Conservation (phyloP, 2,329 filamentous ascomycete genomes). For the Sporothrix luriei region DNA sequence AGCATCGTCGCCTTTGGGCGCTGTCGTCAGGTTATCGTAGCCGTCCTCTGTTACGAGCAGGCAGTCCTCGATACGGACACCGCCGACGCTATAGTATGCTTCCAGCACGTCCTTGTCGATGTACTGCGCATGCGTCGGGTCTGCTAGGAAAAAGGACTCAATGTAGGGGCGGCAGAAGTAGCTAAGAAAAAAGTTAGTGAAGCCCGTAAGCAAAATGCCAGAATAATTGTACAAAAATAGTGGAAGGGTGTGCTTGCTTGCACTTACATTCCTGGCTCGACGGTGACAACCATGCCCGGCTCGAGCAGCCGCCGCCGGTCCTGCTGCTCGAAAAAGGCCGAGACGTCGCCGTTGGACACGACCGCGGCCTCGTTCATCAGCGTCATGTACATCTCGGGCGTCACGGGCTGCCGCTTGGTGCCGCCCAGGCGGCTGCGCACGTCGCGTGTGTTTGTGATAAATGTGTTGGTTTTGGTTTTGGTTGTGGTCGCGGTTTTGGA, state of each 20-base stretch:
- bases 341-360: conserved; percentile 24
- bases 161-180: conserved; percentile 77
- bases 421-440: conserved; percentile 39
- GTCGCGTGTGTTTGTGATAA: neutral
- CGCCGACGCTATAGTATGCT: conserved; percentile 76
- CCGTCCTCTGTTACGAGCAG: conserved; percentile 77
- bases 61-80: conserved; percentile 91
- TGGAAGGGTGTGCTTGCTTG: neutral
- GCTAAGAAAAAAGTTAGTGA: conserved; percentile 43
- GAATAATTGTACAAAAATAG: too few species aligned
- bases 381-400: conserved; percentile 43
- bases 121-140: conserved; percentile 60
- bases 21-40: conserved; percentile 79
- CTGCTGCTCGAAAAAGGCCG: conserved; percentile 12
- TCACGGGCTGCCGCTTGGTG: conserved; percentile 50
- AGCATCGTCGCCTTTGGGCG: conserved; percentile 74
- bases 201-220: too few species aligned
- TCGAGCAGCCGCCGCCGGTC: conserved; percentile 45
- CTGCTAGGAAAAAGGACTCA: conserved; percentile 66
- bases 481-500: neutral
- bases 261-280: conserved; percentile 72
- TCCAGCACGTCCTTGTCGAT: conserved; percentile 68
- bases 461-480: neutral
- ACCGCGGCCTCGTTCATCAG: conserved; percentile 38
- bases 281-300: conserved; percentile 71